Evolutionary conservation across 2,329 filamentous ascomycete genomes (phyloP).

Genomic region (Phaeosphaeria sp.): DNA sequence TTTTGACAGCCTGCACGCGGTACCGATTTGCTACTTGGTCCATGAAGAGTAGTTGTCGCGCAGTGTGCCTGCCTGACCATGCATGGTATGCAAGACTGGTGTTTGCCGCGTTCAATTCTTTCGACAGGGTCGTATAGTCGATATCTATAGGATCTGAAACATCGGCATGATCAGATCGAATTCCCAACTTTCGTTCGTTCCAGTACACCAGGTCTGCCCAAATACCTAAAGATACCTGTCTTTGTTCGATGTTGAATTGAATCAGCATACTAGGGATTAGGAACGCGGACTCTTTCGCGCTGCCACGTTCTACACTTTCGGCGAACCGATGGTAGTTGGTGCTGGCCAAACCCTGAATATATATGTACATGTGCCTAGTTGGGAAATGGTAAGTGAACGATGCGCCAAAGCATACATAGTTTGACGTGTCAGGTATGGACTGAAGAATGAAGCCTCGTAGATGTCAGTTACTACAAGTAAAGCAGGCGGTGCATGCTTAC

Average conservation of each 20-base stretch:
- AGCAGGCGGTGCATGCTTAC: not conserved
- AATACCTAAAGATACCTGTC: not conserved
- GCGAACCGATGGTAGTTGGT: conserved; percentile 2
- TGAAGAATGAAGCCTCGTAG: conserved; percentile 18
- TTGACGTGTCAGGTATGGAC: conserved; percentile 2
- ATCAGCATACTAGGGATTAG: conserved; percentile 17
- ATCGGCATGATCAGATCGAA: conserved; percentile 9
- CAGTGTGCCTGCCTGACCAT: conserved; percentile 12
- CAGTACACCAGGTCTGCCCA: conserved; percentile 14
- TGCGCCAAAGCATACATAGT: conserved; percentile 5
- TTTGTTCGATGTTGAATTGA: conserved; percentile 8
- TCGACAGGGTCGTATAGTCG: conserved; percentile 13
- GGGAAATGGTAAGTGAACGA: conserved; percentile 28
- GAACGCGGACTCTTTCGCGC: conserved; percentile 6
- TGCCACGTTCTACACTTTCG: not conserved
- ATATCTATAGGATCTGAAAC: conserved; percentile 1
- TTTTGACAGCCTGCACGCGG: conserved; percentile 3
- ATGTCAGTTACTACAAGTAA: not conserved
- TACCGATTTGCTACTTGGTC: conserved; percentile 17
- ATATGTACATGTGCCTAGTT: conserved; percentile 21
- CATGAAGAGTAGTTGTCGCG: conserved; percentile 15
- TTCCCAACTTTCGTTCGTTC: conserved; percentile 10
- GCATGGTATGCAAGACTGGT: conserved; percentile 8
- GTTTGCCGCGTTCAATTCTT: conserved; percentile 12
- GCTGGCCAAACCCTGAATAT: conserved; percentile 16